These are phyloP conservation scores for Populus deltoides DNA, from an alignment of 345 rosid species.

Conservation along the genomic window DNA sequence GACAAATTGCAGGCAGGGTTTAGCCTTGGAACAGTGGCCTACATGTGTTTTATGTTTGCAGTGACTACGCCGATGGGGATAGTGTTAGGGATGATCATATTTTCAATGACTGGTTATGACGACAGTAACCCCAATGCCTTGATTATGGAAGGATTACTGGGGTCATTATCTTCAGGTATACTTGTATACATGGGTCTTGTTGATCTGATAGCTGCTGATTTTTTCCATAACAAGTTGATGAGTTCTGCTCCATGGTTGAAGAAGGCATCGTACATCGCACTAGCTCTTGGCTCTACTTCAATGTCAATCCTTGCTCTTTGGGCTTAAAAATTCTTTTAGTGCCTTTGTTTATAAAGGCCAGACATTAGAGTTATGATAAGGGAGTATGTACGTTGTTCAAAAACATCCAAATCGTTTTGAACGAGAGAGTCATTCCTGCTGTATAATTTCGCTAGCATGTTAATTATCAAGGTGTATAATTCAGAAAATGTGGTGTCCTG, in stretches of 20 bases:
- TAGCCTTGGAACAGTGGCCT: slow-evolving; percentile 58
- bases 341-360: not conserved
- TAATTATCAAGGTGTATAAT: not conserved
- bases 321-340: slow-evolving; percentile 45
- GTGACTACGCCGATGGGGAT: slow-evolving; percentile 91
- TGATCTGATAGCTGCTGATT: slow-evolving; percentile 81
- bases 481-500: not conserved
- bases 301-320: slow-evolving; percentile 96
- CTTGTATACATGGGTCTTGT: slow-evolving; percentile 94
- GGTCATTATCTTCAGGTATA: slow-evolving; percentile 80
- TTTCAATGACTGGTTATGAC: slow-evolving; percentile 71
- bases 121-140: slow-evolving; percentile 72
- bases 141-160: slow-evolving; percentile 84
- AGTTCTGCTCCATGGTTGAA: slow-evolving; percentile 53
- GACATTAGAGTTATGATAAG: not conserved
- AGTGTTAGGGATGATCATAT: slow-evolving; percentile 74
- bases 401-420: not conserved
- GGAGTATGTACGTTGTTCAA: not conserved
- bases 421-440: not conserved
- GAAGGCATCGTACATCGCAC: slow-evolving; percentile 68
- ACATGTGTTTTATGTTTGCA: slow-evolving; percentile 90
- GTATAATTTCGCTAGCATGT: not conserved
- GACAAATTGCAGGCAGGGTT: slow-evolving; percentile 72
- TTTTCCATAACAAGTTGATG: slow-evolving; percentile 90
- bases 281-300: slow-evolving; percentile 64